Evolutionary conservation across 768 basidiomycete species (phyloP).

Genomic region (Daedaleopsis nitida): DNA sequence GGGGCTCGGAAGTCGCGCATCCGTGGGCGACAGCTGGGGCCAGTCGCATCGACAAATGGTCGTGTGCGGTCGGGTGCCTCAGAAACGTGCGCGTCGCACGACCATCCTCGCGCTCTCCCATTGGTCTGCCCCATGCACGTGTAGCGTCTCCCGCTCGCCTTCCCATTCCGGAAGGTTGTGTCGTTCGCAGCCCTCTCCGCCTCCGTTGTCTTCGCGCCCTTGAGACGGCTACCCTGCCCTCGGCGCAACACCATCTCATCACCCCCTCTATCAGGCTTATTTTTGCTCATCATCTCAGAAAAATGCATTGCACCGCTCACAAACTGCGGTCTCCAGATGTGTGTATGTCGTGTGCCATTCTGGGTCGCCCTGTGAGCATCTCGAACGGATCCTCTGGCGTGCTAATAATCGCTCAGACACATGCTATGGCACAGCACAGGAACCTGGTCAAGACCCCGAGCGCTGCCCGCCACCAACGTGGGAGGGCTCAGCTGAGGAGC

Average conservation of each 20-base stretch:
- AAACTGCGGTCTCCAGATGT: too few relatives aligned
- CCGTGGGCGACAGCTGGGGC: conserved; percentile 15
- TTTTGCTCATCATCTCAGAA: too few relatives aligned
- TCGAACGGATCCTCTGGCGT: too few relatives aligned
- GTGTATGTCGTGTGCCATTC: too few relatives aligned
- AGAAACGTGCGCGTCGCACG: conserved; percentile 33
- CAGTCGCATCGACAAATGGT: conserved; percentile 24
- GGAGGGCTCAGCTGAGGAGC: background rate
- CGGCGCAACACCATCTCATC: background rate
- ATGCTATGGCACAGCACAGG: background rate
- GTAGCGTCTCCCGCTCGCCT: conserved; percentile 15
- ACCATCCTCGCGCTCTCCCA: conserved; percentile 24
- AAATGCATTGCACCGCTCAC: too few relatives aligned
- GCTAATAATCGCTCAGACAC: background rate
- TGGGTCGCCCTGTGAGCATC: too few relatives aligned
- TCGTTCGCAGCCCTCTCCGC: conserved; percentile 9
- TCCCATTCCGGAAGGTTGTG: conserved; percentile 15
- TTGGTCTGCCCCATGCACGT: conserved; percentile 32
- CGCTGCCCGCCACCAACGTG: background rate
- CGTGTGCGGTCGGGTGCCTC: conserved; percentile 28
- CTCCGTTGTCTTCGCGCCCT: background rate
- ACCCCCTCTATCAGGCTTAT: too few relatives aligned
- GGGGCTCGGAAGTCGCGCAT: background rate
- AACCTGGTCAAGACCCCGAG: background rate
- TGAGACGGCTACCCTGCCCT: background rate